These are phyloP conservation scores for Lichenothelia convexa DNA, from an alignment of 495 filamentous ascomycete species.

Conservation along the genomic window DNA sequence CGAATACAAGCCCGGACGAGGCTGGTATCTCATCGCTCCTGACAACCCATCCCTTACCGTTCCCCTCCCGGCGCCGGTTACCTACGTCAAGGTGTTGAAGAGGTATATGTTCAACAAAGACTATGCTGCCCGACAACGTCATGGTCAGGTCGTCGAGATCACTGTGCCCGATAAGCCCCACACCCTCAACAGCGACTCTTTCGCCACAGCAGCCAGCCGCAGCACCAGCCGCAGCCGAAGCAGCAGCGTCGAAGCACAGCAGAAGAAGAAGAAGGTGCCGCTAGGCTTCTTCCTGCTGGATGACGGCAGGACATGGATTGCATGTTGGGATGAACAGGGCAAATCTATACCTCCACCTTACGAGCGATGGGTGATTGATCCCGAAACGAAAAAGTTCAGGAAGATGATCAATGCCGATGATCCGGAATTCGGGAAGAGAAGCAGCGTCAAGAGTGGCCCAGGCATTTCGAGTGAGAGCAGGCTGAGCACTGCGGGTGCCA, in stretches of 20 bases:
- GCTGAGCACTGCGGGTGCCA: neutral
- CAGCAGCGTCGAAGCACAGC: slow-evolving; percentile 5
- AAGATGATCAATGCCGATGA: slow-evolving; percentile 15
- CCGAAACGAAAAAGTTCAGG: slow-evolving; percentile 6
- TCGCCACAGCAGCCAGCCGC: slow-evolving; percentile 11
- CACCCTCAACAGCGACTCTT: too few relatives aligned
- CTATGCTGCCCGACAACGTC: too few relatives aligned
- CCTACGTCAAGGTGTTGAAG: slow-evolving; percentile 14
- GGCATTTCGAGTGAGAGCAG: neutral
- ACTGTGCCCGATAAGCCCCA: too few relatives aligned
- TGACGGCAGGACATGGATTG: slow-evolving; percentile 14
- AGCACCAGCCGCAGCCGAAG: slow-evolving; percentile 15
- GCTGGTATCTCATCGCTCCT: slow-evolving; percentile 15
- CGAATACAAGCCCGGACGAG: slow-evolving; percentile 17
- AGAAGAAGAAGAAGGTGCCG: neutral
- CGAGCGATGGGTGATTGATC: slow-evolving; percentile 13
- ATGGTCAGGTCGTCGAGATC: too few relatives aligned
- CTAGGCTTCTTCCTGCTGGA: slow-evolving; percentile 16
- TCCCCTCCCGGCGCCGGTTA: slow-evolving; percentile 8
- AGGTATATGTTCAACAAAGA: too few relatives aligned
- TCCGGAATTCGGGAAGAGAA: slow-evolving; percentile 7
- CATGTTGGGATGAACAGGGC: slow-evolving; percentile 14
- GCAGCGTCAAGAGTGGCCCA: neutral
- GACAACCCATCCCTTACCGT: slow-evolving; percentile 4
- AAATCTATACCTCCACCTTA: slow-evolving; percentile 15